Evolutionary conservation across 2,329 filamentous ascomycete species (phyloP).

Genomic region (Aureobasidium subglaciale): DNA sequence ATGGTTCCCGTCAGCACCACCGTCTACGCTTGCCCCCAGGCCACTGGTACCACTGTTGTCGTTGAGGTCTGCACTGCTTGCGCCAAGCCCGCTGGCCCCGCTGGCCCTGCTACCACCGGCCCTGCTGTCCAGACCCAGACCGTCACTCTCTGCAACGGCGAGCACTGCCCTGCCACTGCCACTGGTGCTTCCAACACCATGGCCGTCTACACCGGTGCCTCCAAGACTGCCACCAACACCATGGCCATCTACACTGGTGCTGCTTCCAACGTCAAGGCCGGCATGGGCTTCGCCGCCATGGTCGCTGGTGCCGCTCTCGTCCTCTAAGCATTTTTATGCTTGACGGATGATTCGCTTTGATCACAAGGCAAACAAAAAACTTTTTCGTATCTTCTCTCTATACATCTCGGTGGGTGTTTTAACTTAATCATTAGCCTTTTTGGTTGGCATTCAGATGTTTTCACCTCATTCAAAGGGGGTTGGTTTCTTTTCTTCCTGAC

Average conservation of each 20-base stretch:
- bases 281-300: slow-evolving; percentile 11
- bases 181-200: not conserved
- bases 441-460: slow-evolving; percentile 7
- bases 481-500: not conserved
- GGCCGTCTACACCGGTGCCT: not conserved
- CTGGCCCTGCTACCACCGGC: not conserved
- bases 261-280: slow-evolving; percentile 13
- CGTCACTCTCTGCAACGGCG: slow-evolving; percentile 12
- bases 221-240: not conserved
- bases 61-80: slow-evolving; percentile 10
- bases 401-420: not conserved
- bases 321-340: slow-evolving; percentile 13
- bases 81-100: slow-evolving; percentile 13
- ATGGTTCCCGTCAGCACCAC: not conserved
- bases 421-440: not conserved
- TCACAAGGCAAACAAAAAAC: not conserved
- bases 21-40: not conserved
- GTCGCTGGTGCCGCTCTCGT: slow-evolving; percentile 14
- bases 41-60: not conserved
- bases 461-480: not conserved
- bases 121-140: slow-evolving; percentile 15
- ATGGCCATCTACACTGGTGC: slow-evolving; percentile 15
- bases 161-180: not conserved
- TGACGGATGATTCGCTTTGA: not conserved
- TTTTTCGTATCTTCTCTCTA: not conserved